phyloP scores from a whole-genome alignment of 129 eudicot species.

The Flaveria linearis region DNA sequence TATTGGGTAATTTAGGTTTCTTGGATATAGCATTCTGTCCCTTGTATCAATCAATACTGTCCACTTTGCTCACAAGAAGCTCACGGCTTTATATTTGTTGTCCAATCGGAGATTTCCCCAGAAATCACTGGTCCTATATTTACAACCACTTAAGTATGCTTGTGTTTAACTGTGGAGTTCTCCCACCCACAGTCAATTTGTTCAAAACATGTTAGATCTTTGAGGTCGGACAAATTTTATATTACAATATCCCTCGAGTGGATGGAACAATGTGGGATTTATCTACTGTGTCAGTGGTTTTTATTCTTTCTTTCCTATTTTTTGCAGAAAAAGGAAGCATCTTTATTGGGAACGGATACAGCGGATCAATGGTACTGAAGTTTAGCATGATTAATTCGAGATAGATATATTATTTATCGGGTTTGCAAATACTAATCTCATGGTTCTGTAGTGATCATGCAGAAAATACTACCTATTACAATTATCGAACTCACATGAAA shows the following conservation, averaged over 20 bases:
- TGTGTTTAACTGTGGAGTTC: background rate
- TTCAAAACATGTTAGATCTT: background rate
- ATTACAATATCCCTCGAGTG: no score
- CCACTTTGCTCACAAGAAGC: background rate
- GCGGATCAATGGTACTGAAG: conserved; percentile 54
- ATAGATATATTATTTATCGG: background rate
- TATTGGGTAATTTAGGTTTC: background rate
- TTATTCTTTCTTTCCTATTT: background rate
- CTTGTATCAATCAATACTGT: background rate
- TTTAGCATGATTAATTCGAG: background rate
- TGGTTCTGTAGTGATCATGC: conserved; percentile 44
- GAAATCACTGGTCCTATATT: no score
- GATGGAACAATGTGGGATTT: no score
- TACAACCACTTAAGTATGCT: background rate
- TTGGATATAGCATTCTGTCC: background rate
- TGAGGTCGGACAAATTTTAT: background rate
- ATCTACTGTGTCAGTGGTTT: background rate
- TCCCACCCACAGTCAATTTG: background rate
- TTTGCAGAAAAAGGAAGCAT: conserved; percentile 66
- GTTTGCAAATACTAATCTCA: conserved; percentile 6
- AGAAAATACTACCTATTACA: conserved; percentile 42
- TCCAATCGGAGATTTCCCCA: background rate
- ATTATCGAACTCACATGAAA: conserved; percentile 68
- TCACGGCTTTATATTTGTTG: background rate
- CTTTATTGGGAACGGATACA: conserved; percentile 35